Conservation (phyloP, 2,329 filamentous ascomycete species). For the Ophiostoma perfectum region DNA sequence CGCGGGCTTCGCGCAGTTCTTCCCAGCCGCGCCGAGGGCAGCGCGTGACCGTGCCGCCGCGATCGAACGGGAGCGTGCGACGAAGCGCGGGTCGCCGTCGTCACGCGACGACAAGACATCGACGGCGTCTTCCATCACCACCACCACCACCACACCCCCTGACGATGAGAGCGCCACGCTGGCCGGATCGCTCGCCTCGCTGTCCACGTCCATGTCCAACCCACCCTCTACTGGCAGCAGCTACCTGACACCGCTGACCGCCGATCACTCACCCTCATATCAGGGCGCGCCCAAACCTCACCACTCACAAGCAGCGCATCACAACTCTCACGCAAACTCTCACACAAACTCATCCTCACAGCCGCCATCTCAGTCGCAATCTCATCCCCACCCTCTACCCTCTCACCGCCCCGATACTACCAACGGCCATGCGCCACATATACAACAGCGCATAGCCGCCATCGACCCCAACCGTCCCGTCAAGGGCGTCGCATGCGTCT, state of each 20-base stretch:
- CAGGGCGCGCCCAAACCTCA: too few relatives aligned
- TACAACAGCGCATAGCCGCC: slow-evolving; percentile 39
- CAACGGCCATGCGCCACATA: background rate
- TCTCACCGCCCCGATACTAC: background rate
- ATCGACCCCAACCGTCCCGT: slow-evolving; percentile 29
- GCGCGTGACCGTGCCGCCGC: slow-evolving; percentile 47
- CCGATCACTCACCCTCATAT: slow-evolving; percentile 47
- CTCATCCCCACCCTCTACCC: background rate
- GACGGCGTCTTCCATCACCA: background rate
- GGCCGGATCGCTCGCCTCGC: slow-evolving; percentile 14
- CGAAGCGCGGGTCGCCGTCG: background rate
- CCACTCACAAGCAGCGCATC: too few relatives aligned
- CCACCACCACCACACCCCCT: background rate
- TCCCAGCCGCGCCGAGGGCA: slow-evolving; percentile 69
- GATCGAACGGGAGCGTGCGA: slow-evolving; percentile 54
- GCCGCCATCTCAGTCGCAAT: background rate
- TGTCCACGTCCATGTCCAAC: slow-evolving; percentile 22
- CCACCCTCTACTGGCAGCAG: slow-evolving; percentile 32
- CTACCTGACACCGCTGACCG: slow-evolving; percentile 48
- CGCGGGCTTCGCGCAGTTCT: slow-evolving; percentile 82
- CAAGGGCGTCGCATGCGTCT: slow-evolving; percentile 4
- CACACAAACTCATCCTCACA: background rate
- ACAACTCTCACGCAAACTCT: background rate
- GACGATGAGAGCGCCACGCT: slow-evolving; percentile 14
- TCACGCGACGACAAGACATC: background rate